A percentile compares a stretch with the other conserved stretches of the same genome.
Evolutionary conservation across 2,329 filamentous ascomycete genomes (phyloP).

Genomic region (Colletotrichum sp.): DNA sequence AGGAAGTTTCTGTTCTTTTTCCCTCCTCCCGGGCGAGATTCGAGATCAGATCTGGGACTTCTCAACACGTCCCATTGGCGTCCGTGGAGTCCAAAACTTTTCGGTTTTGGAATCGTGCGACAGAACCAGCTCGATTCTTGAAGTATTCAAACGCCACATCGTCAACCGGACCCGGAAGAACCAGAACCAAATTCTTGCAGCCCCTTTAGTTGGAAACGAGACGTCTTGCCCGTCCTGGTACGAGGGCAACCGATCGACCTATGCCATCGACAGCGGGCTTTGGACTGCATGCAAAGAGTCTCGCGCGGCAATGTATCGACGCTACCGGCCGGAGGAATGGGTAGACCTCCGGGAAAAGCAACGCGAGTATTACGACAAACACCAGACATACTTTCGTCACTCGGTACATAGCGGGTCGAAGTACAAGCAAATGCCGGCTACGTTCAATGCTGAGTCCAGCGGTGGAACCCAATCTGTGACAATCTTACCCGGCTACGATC

Average conservation of each 20-base stretch:
- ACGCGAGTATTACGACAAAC: too few species aligned
- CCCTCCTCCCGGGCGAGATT: background rate
- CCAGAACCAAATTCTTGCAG: background rate
- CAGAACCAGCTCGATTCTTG: accelerated
- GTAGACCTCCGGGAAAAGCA: accelerated
- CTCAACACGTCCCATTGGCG: background rate
- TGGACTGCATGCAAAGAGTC: background rate
- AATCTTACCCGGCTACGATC: background rate
- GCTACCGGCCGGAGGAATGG: background rate
- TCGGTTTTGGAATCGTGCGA: background rate
- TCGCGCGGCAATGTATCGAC: background rate
- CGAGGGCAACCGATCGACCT: background rate
- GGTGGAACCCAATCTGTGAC: background rate
- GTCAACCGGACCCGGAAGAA: accelerated
- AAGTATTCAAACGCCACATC: background rate
- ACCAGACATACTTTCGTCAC: accelerated
- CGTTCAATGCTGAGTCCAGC: background rate
- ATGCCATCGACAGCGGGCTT: background rate
- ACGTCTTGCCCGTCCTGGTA: background rate
- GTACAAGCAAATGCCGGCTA: background rate
- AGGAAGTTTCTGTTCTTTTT: background rate
- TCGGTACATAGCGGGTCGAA: accelerated
- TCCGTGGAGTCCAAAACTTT: background rate
- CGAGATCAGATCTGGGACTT: background rate
- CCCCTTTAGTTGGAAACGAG: background rate